These are phyloP conservation scores for Crinitomyces ghanaensis DNA, from an alignment of 805 yeast species.

Conservation along the genomic window DNA sequence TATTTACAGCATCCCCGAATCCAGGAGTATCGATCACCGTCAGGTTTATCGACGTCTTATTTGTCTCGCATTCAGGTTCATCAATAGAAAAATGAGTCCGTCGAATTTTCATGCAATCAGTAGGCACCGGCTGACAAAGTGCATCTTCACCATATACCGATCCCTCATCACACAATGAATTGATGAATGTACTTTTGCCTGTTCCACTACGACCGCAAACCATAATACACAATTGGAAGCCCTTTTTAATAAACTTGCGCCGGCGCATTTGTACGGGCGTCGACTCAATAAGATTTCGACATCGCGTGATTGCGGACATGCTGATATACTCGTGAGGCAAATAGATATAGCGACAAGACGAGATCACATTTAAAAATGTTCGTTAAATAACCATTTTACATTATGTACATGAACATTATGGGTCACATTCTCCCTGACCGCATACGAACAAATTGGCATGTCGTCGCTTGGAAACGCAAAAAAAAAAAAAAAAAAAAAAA, in stretches of 20 bases:
- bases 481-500: too few relatives aligned
- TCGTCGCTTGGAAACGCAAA: too few relatives aligned
- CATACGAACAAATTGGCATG: too few relatives aligned
- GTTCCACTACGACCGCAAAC: constrained; percentile 65
- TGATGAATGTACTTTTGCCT: constrained; percentile 67
- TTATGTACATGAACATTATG: not conserved
- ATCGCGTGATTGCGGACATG: too few relatives aligned
- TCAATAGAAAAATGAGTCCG: not conserved
- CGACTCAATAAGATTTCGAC: too few relatives aligned
- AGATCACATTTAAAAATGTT: not conserved
- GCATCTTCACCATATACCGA: constrained; percentile 4
- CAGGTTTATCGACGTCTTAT: constrained; percentile 39
- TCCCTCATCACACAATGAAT: constrained; percentile 43
- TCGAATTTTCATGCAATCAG: too few relatives aligned
- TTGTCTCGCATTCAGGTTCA: constrained; percentile 35
- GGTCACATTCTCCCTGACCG: too few relatives aligned
- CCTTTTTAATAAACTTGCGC: constrained; percentile 53
- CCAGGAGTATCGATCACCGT: constrained; percentile 66
- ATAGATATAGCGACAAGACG: too few relatives aligned
- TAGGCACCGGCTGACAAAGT: not conserved
- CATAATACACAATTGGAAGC: constrained; percentile 33
- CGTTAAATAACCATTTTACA: not conserved
- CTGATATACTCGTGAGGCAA: constrained; percentile 1
- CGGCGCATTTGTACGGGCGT: constrained; percentile 34
- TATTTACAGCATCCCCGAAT: constrained; percentile 63